Conservation (phyloP, 148 eudicot genomes). For the Spergularia bocconei region DNA sequence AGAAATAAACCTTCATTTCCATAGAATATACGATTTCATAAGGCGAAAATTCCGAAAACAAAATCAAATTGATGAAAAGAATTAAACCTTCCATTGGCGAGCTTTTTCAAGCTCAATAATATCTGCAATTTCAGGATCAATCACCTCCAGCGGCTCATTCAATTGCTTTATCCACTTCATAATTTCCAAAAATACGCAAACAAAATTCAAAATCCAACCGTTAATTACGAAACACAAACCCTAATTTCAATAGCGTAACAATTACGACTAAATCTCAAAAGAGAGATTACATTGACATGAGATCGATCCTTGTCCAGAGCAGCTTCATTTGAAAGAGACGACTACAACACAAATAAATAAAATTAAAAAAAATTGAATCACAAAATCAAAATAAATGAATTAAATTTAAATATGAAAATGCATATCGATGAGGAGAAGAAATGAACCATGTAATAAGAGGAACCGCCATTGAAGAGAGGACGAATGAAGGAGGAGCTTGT, state of each 20-base stretch:
- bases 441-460: constrained; percentile 60
- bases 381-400: neutral
- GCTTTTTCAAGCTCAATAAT: constrained; percentile 93
- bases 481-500: constrained; percentile 23
- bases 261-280: neutral
- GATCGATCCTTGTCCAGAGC: constrained; percentile 59
- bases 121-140: constrained; percentile 96
- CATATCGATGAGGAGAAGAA: neutral
- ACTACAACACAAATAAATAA: constrained; percentile 32
- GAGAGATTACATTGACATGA: constrained; percentile 22
- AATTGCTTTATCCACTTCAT: constrained; percentile 94
- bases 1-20: neutral
- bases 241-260: neutral
- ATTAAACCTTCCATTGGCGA: constrained; percentile 90
- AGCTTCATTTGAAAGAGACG: constrained; percentile 70
- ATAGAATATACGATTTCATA: neutral
- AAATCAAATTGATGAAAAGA: neutral
- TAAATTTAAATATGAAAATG: neutral
- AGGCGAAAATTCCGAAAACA: neutral
- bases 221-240: neutral
- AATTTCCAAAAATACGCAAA: neutral
- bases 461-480: constrained; percentile 55
- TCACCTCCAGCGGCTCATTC: constrained; percentile 83
- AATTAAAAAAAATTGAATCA: neutral
- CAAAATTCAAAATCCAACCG: neutral